Percentiles rank a stretch among this genome's conserved stretches.
Conservation (phyloP, 257 asterid species). For the Prunella vulgaris region DNA sequence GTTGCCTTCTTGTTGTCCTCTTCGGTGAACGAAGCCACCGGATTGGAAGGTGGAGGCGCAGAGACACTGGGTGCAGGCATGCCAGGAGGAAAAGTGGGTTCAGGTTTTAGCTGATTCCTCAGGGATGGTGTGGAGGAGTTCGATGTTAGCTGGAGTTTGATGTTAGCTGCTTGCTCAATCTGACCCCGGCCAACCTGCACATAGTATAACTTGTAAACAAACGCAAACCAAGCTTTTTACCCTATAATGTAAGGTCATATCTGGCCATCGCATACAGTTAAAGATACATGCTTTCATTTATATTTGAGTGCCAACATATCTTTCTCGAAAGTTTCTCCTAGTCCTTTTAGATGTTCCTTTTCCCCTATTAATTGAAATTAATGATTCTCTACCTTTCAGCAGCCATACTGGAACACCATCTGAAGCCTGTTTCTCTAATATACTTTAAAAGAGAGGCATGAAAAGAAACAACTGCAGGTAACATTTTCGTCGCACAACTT, state of each 20-base stretch:
- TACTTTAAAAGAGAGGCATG: background rate
- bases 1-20: conserved; percentile 82
- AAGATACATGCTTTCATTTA: background rate
- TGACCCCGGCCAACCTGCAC: conserved; percentile 64
- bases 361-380: background rate
- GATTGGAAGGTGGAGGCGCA: conserved; percentile 31
- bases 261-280: background rate
- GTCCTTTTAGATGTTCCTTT: background rate
- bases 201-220: conserved; percentile 1
- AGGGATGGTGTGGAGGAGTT: conserved; percentile 19
- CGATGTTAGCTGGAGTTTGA: conserved; percentile 46
- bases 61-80: conserved; percentile 28
- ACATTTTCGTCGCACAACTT: background rate
- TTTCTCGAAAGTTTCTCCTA: background rate
- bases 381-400: background rate
- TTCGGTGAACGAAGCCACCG: conserved; percentile 38
- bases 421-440: background rate
- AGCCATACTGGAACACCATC: background rate
- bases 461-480: background rate
- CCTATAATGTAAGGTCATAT: background rate
- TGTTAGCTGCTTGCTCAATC: conserved; percentile 47
- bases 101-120: conserved; percentile 26
- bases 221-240: background rate
- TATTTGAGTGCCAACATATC: background rate
- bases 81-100: conserved; percentile 32